These are phyloP conservation scores for Coemansia sp. DNA, from an alignment of 192 early-diverging fungal genomes.

Conservation along the genomic window DNA sequence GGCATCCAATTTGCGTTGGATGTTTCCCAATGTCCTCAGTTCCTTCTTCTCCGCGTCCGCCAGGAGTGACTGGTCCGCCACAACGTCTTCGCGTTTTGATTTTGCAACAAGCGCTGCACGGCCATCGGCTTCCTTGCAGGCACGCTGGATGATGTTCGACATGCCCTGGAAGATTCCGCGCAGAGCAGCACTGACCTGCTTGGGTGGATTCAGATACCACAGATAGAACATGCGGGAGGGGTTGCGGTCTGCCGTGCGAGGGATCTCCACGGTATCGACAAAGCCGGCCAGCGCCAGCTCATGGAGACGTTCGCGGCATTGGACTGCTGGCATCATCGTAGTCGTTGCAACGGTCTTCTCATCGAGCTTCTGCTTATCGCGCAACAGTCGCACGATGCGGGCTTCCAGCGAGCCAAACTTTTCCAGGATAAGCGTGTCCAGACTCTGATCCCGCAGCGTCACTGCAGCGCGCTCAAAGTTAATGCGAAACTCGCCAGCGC, in stretches of 20 bases:
- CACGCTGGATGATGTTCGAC: constrained; percentile 57
- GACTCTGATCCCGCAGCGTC: constrained; percentile 56
- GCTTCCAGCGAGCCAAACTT: constrained; percentile 61
- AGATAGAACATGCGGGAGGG: constrained; percentile 74
- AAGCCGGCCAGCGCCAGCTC: constrained; percentile 54
- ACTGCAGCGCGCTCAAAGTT: constrained; percentile 58
- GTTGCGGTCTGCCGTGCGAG: constrained; percentile 67
- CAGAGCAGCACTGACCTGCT: constrained; percentile 54
- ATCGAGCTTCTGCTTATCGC: constrained; percentile 73
- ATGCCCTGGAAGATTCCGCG: constrained; percentile 59
- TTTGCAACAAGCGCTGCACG: constrained; percentile 61
- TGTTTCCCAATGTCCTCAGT: constrained; percentile 35
- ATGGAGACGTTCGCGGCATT: constrained; percentile 63
- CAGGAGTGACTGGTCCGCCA: constrained; percentile 55
- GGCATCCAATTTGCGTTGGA: constrained; percentile 55
- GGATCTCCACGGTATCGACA: constrained; percentile 64
- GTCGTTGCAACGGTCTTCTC: constrained; percentile 61
- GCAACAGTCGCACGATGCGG: constrained; percentile 65
- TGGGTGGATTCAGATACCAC: constrained; percentile 61
- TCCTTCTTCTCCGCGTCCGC: constrained; percentile 55
- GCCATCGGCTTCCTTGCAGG: constrained; percentile 47
- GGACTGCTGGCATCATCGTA: constrained; percentile 65
- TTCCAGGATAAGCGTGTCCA: constrained; percentile 60
- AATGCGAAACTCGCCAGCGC: constrained; percentile 61
- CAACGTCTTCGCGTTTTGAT: constrained; percentile 65